Evolutionary conservation across 2,329 filamentous ascomycete species (phyloP).

Genomic region (Colletotrichum noveboracense): DNA sequence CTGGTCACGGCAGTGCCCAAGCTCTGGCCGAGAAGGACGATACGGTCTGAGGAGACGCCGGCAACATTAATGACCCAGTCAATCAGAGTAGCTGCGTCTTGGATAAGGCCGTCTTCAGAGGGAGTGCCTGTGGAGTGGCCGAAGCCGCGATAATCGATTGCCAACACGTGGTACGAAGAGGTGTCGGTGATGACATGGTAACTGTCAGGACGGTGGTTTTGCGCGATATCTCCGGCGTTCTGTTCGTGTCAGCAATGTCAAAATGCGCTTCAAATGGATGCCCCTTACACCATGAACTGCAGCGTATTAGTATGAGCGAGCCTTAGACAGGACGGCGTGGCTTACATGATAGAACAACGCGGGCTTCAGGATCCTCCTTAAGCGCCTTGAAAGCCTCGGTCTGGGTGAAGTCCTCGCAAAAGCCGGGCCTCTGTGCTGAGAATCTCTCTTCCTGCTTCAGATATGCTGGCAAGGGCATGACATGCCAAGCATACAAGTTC

Average conservation of each 20-base stretch:
- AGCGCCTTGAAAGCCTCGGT: constrained; percentile 67
- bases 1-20: constrained; percentile 85
- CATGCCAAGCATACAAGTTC: constrained; percentile 86
- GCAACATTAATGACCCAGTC: constrained; percentile 73
- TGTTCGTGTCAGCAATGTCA: constrained; percentile 34
- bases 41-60: constrained; percentile 70
- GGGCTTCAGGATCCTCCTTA: constrained; percentile 65
- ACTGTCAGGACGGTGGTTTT: constrained; percentile 75
- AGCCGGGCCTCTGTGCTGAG: constrained; percentile 53
- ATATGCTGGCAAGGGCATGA: constrained; percentile 81
- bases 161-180: constrained; percentile 80
- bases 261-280: constrained; percentile 8
- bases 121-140: constrained; percentile 82
- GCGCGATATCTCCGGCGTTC: constrained; percentile 87
- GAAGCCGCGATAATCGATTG: constrained; percentile 90
- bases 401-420: constrained; percentile 58
- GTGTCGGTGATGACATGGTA: constrained; percentile 80
- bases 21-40: constrained; percentile 85
- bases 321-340: neutral
- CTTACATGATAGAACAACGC: constrained; percentile 65
- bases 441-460: constrained; percentile 71
- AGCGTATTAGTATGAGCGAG: neutral
- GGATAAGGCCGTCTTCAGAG: constrained; percentile 80
- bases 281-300: constrained; percentile 68
- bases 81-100: constrained; percentile 76